These are phyloP conservation scores for Cladosporium cucumerinum DNA, from an alignment of 2,329 filamentous ascomycete species.

Conservation along the genomic window DNA sequence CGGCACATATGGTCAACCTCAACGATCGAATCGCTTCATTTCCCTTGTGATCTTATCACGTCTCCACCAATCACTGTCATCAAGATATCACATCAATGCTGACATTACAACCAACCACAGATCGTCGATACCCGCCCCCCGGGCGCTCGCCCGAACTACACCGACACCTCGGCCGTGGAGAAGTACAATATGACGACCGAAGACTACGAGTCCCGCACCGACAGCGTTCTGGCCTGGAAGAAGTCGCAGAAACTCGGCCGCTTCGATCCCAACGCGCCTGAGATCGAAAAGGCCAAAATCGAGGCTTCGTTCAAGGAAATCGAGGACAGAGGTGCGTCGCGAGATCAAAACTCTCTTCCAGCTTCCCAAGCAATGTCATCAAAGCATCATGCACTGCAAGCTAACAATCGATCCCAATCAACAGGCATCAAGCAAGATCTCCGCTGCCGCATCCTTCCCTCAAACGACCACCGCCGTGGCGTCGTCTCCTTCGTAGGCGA, in stretches of 20 bases:
- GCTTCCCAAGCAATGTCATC: neutral
- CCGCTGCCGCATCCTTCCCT: slow-evolving; percentile 50
- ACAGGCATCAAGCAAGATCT: slow-evolving; percentile 38
- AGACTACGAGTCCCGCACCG: slow-evolving; percentile 80
- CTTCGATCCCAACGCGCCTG: slow-evolving; percentile 82
- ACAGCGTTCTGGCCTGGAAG: slow-evolving; percentile 94
- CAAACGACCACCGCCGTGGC: slow-evolving; percentile 67
- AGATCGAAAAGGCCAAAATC: slow-evolving; percentile 68
- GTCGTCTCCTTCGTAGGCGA: slow-evolving; percentile 69
- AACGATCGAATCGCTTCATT: neutral
- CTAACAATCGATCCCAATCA: neutral
- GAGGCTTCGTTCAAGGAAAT: slow-evolving; percentile 68
- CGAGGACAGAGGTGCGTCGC: slow-evolving; percentile 56
- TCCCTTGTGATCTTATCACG: neutral
- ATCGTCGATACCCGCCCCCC: slow-evolving; percentile 76
- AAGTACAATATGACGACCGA: slow-evolving; percentile 87
- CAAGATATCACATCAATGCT: neutral
- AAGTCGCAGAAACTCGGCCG: slow-evolving; percentile 91
- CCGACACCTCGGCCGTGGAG: slow-evolving; percentile 73
- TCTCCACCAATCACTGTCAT: neutral
- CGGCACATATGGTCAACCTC: neutral
- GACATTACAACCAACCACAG: slow-evolving; percentile 43
- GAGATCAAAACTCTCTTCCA: slow-evolving; percentile 13
- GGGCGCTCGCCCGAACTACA: slow-evolving; percentile 72
- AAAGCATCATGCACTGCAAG: neutral